Evolutionary conservation across 768 basidiomycete genomes (phyloP), one percentile per base, ranked within the genome.

Genomic region (Tricholoma hemisulphureum): DNA sequence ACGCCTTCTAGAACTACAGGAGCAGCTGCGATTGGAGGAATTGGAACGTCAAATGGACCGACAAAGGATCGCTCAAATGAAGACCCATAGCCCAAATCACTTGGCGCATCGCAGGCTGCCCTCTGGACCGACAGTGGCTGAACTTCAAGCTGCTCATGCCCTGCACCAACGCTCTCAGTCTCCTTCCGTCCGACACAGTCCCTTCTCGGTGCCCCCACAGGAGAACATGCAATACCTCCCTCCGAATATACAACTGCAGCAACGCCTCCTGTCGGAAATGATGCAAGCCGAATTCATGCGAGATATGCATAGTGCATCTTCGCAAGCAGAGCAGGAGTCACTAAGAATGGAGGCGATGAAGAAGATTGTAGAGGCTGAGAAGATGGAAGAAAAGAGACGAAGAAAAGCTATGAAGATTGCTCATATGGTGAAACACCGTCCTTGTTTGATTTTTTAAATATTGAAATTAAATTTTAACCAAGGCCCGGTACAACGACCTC

Each of bases 401-500:
- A 79, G 85, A 41, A 90, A 89, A 64, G 89, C 90, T 18, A 82
- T 83, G 35, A 96, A 96, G 73, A 93, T 96, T 61, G 87, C 89
- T 20, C 86, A 91, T 61, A 95, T 95, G 91, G 93, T 88, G 64
- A 73, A 18, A 20, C 7, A 18, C 7, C 16, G n/a, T 9, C 28
- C 26, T n/a, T n/a, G 26, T 49, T n/a, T 28, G 7, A 28, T 29
- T 63, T 7, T 18, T 28, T n/a, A n/a, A n/a, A 29, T 29, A 4
- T 18, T 18, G 26, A 49, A 29, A 10, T 18, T 18, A 49, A 68
- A 57, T 24, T 37, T 62, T 31, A 18, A 61, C 56, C 56, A 34
- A 94, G 93, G 85, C 94, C 59, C 86, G 91, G 58, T 95, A 95
- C 68, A 96, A 96, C 64, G 93, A 95, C 70, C 80, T 95, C 34